Conservation (phyloP, 257 asterid species). For the Nicotiana noctiflora region DNA sequence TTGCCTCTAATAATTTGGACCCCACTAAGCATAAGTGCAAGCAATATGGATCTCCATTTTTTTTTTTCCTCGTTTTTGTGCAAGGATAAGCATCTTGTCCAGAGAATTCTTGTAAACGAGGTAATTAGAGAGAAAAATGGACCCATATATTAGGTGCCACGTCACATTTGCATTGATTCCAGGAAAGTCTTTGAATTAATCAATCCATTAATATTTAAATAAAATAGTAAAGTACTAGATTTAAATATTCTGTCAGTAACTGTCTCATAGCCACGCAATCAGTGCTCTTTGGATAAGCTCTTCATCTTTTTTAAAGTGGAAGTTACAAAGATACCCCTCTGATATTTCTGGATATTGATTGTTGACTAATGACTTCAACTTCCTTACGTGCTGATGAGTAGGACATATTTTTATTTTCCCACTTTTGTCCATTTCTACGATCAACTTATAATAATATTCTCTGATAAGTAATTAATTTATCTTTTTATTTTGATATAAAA, state of each 20-base stretch:
- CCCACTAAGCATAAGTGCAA: too few relatives aligned
- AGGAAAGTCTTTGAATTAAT: background rate
- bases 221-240: background rate
- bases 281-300: background rate
- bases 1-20: too few relatives aligned
- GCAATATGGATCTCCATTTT: too few relatives aligned
- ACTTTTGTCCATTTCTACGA: background rate
- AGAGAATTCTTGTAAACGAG: background rate
- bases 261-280: slow-evolving; percentile 6
- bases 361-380: background rate
- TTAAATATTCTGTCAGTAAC: background rate
- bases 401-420: background rate
- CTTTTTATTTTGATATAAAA: too few relatives aligned
- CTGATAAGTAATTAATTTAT: too few relatives aligned
- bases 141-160: background rate
- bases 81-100: background rate
- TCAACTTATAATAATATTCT: background rate
- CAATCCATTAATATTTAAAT: too few relatives aligned
- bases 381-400: background rate
- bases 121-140: background rate
- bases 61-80: background rate
- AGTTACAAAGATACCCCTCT: background rate
- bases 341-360: background rate
- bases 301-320: background rate
- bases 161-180: background rate